phyloP scores from a whole-genome alignment of 805 yeast species.

The Lipomyces oligophaga region DNA sequence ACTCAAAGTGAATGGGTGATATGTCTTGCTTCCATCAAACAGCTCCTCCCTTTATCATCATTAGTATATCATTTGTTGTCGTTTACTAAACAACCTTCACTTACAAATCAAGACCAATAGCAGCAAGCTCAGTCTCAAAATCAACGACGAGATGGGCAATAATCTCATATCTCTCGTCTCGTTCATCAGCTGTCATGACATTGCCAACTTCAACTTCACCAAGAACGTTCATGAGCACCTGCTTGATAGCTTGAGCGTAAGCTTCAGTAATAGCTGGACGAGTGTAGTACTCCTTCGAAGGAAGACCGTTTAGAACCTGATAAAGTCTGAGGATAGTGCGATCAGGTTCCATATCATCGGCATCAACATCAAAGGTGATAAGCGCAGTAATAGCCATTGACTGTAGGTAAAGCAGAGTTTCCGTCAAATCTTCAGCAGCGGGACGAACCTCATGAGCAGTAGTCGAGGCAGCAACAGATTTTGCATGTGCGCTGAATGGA shows the following conservation, averaged over 20 bases:
- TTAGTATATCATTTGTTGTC: background rate
- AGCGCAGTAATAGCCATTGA: constrained; percentile 23
- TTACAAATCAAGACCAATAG: constrained; percentile 22
- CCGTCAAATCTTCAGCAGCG: constrained; percentile 26
- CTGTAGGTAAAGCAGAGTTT: constrained; percentile 19
- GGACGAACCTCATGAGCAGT: constrained; percentile 3
- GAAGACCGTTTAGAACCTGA: constrained; percentile 28
- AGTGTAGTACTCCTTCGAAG: constrained; percentile 26
- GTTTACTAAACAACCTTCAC: background rate
- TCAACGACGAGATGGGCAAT: constrained; percentile 25
- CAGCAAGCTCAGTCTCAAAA: constrained; percentile 20
- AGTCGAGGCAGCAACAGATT: background rate
- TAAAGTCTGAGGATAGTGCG: constrained; percentile 13
- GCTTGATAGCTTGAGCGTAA: constrained; percentile 19
- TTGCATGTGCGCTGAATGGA: constrained; percentile 1
- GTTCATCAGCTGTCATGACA: constrained; percentile 5
- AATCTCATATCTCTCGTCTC: constrained; percentile 15
- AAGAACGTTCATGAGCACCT: constrained; percentile 21
- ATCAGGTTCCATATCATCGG: constrained; percentile 29
- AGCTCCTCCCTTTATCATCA: constrained; percentile 18
- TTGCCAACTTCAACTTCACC: constrained; percentile 14
- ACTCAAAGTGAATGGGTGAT: constrained; percentile 22
- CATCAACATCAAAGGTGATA: constrained; percentile 23
- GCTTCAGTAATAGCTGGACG: constrained; percentile 8
- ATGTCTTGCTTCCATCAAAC: constrained; percentile 23